Conservation (phyloP, 2,329 filamentous ascomycete species). For the Exophiala sideris region DNA sequence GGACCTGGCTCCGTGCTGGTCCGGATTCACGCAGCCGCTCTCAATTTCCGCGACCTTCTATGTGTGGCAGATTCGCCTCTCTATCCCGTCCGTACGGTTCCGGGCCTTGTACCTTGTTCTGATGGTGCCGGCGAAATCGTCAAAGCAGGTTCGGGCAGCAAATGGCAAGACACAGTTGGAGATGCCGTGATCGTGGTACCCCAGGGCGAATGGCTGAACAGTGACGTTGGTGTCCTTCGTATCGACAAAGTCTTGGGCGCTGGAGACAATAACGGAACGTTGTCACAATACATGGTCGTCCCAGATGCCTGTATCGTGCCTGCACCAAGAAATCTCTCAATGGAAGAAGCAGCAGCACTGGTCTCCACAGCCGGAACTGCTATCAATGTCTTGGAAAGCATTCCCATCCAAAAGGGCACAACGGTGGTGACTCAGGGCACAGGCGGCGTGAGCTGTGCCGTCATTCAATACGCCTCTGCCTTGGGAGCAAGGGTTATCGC, state of each 20-base stretch:
- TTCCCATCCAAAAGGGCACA: background rate
- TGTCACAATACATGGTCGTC: slow-evolving; percentile 1
- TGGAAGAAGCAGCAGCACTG: slow-evolving; percentile 2
- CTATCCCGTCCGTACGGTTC: slow-evolving; percentile 1
- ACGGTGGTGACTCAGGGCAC: slow-evolving; percentile 36
- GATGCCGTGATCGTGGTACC: slow-evolving; percentile 2
- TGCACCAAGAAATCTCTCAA: slow-evolving; percentile 2
- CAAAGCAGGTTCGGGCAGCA: slow-evolving; percentile 14
- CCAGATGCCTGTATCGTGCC: background rate
- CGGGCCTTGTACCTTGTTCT: slow-evolving; percentile 33
- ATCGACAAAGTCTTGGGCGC: background rate
- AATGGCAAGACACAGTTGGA: slow-evolving; percentile 1
- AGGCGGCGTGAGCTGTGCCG: slow-evolving; percentile 46
- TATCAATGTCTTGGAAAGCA: slow-evolving; percentile 6
- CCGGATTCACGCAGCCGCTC: slow-evolving; percentile 51
- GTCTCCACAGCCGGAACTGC: slow-evolving; percentile 2
- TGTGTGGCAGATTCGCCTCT: background rate
- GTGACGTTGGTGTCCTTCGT: background rate
- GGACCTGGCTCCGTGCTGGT: slow-evolving; percentile 49
- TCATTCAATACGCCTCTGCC: slow-evolving; percentile 48
- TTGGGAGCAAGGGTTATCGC: slow-evolving; percentile 45
- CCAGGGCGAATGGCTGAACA: background rate
- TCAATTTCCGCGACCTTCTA: slow-evolving; percentile 50
- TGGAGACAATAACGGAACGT: background rate
- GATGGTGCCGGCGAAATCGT: slow-evolving; percentile 44